Evolutionary conservation across 2,329 filamentous ascomycete species (phyloP).

Genomic region (Penicillium sp.): DNA sequence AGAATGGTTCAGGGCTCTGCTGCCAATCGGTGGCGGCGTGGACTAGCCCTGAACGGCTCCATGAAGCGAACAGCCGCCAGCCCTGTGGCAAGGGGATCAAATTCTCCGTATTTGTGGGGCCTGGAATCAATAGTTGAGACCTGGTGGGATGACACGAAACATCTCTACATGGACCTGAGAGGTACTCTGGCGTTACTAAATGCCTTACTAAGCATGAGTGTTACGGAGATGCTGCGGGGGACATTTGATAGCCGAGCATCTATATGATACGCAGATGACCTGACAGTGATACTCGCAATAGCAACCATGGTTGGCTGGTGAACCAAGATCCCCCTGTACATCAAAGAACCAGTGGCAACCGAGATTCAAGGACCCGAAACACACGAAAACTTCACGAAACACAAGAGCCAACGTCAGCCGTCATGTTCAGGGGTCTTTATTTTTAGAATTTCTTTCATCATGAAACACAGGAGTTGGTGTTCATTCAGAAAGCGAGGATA

Average conservation of each 20-base stretch:
- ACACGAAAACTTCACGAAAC: constrained; percentile 5
- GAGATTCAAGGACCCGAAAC: not conserved
- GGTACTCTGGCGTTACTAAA: not conserved
- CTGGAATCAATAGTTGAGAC: not conserved
- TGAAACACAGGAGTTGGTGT: not conserved
- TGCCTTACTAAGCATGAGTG: no score
- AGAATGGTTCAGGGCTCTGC: not conserved
- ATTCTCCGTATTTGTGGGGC: not conserved
- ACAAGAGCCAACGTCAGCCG: constrained; percentile 12
- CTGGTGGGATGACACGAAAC: not conserved
- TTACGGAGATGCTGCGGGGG: not conserved
- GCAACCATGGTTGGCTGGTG: not conserved
- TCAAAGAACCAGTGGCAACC: not conserved
- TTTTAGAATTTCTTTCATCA: constrained; percentile 1
- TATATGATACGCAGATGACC: not conserved
- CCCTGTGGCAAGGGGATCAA: not conserved
- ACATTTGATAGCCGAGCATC: not conserved
- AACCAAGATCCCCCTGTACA: not conserved
- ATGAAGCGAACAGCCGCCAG: not conserved
- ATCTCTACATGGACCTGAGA: not conserved
- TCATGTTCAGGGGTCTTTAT: not conserved
- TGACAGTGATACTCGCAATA: not conserved
- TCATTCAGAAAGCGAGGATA: not conserved
- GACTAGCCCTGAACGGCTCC: not conserved
- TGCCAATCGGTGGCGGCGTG: not conserved